phyloP scores from a whole-genome alignment of 2,329 filamentous ascomycete species.

The Xylaria sp. region DNA sequence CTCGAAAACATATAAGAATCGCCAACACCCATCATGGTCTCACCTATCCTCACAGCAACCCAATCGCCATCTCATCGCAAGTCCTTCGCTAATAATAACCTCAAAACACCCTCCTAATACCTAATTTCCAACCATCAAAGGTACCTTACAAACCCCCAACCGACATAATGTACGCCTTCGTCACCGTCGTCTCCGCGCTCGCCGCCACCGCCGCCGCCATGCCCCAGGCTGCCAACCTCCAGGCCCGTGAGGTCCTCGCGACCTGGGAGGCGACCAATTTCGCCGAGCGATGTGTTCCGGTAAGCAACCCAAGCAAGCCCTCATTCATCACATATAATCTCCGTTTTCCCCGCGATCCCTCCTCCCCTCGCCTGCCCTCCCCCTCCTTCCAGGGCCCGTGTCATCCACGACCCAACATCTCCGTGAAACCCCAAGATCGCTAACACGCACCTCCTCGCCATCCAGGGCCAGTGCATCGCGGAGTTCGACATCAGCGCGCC shows the following conservation, averaged over 20 bases:
- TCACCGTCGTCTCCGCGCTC: conserved; percentile 17
- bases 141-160: not conserved
- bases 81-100: not conserved
- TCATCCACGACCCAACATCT: no score
- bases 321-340: no score
- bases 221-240: not conserved
- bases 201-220: conserved; percentile 14
- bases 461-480: conserved; percentile 29
- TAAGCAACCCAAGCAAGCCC: conserved; percentile 5
- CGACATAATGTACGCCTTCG: conserved; percentile 15
- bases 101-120: conserved; percentile 1
- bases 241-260: conserved; percentile 5
- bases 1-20: conserved; percentile 4
- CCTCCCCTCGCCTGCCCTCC: no score
- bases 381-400: no score
- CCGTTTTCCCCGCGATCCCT: no score
- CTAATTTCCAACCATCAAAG: not conserved
- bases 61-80: not conserved
- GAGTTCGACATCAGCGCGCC: conserved; percentile 29
- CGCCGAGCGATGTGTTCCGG: conserved; percentile 28
- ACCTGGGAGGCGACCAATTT: conserved; percentile 21
- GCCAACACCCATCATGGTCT: not conserved
- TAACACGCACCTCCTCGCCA: conserved; percentile 4
- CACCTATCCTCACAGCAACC: not conserved
- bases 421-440: not conserved